Evolutionary conservation across 139 green algal species (phyloP).

Genomic region (Spirogloea muscicola): DNA sequence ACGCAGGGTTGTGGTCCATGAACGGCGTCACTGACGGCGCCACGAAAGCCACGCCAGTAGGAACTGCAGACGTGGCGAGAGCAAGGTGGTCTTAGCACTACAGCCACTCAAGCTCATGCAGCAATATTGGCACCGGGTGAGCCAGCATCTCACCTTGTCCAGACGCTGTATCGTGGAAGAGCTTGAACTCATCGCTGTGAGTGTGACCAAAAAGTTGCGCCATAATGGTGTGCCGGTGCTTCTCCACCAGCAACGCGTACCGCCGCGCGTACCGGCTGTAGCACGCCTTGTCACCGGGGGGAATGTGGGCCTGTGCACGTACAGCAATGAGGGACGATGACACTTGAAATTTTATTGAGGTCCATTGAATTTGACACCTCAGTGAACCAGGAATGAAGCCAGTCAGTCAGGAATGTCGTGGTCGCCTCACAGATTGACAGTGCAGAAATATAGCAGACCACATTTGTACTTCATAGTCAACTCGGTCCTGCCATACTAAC

Average conservation of each 20-base stretch:
- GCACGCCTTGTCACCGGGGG: constrained; percentile 18
- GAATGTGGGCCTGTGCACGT: constrained; percentile 37
- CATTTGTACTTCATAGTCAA: too few relatives aligned
- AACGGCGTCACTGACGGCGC: constrained; percentile 6
- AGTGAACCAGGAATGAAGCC: neutral
- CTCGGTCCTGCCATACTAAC: too few relatives aligned
- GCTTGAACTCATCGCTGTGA: constrained; percentile 32
- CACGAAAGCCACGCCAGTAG: constrained; percentile 1
- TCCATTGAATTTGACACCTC: neutral
- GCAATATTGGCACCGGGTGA: neutral
- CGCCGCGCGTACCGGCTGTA: constrained; percentile 1
- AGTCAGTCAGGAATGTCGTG: neutral
- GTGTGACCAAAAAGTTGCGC: constrained; percentile 39
- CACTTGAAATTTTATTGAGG: neutral
- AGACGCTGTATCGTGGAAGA: constrained; percentile 7
- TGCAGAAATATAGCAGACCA: too few relatives aligned
- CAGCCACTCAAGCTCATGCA: neutral
- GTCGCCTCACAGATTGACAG: too few relatives aligned
- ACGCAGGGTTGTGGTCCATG: neutral
- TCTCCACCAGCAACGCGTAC: constrained; percentile 11
- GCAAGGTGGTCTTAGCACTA: neutral
- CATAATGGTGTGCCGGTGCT: constrained; percentile 8
- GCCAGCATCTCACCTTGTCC: neutral
- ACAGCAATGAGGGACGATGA: neutral
- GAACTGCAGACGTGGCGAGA: neutral